These are phyloP conservation scores for Penicillium sp. DNA, from an alignment of 2,329 filamentous ascomycete genomes.

Conservation along the genomic window DNA sequence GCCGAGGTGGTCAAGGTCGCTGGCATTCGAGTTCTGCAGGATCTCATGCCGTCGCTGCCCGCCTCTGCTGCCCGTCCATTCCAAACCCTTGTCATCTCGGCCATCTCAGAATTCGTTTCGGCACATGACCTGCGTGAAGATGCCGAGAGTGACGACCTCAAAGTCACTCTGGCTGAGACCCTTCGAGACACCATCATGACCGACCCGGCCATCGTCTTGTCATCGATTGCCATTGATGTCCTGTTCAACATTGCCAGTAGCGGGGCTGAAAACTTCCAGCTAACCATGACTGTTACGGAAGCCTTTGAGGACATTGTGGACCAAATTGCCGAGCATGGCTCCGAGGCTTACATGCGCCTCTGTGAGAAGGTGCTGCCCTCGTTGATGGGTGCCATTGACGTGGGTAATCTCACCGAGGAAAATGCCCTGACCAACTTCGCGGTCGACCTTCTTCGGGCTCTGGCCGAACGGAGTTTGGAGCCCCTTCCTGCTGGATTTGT, in stretches of 20 bases:
- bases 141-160: slow-evolving; percentile 84
- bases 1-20: slow-evolving; percentile 90
- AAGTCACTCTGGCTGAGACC: slow-evolving; percentile 85
- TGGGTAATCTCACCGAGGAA: slow-evolving; percentile 81
- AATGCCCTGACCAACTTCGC: slow-evolving; percentile 77
- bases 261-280: slow-evolving; percentile 85
- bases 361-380: slow-evolving; percentile 86
- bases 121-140: slow-evolving; percentile 79
- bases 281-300: slow-evolving; percentile 83
- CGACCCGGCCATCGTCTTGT: slow-evolving; percentile 71
- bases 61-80: slow-evolving; percentile 51
- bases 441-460: slow-evolving; percentile 75
- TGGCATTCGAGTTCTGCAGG: slow-evolving; percentile 82
- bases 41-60: slow-evolving; percentile 58
- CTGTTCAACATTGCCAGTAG: slow-evolving; percentile 88
- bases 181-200: slow-evolving; percentile 79
- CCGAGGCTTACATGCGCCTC: slow-evolving; percentile 71
- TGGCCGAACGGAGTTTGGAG: slow-evolving; percentile 78
- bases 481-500: slow-evolving; percentile 87
- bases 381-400: slow-evolving; percentile 83
- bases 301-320: slow-evolving; percentile 85
- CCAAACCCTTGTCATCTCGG: slow-evolving; percentile 62
- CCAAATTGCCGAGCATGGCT: slow-evolving; percentile 62
- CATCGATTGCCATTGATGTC: slow-evolving; percentile 69
- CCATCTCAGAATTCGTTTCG: slow-evolving; percentile 71